phyloP scores from a whole-genome alignment of 306 rosid genomes.

The Parietaria judaica region DNA sequence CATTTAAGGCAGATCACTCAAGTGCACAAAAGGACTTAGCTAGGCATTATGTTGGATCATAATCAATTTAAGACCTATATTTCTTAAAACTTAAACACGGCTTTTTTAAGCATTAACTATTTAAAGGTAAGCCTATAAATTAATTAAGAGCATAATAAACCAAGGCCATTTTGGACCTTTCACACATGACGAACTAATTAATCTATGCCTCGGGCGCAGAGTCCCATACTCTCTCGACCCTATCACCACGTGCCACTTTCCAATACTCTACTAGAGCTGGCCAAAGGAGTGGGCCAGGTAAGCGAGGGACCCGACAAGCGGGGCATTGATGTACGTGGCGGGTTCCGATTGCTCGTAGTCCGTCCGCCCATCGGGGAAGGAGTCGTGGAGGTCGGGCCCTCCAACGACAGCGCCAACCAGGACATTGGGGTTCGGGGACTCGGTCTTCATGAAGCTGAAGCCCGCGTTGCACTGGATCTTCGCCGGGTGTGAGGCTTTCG shows the following conservation, averaged over 20 bases:
- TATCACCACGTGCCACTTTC: constrained; percentile 31
- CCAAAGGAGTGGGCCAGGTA: constrained; percentile 64
- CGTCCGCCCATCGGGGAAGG: constrained; percentile 63
- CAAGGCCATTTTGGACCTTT: constrained; percentile 15
- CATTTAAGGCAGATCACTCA: too few relatives aligned
- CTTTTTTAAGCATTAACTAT: background rate
- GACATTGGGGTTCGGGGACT: constrained; percentile 64
- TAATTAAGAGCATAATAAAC: background rate
- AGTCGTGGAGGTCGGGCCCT: constrained; percentile 69
- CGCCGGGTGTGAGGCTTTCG: constrained; percentile 44
- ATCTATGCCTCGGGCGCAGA: constrained; percentile 16
- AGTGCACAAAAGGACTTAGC: too few relatives aligned
- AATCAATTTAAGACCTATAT: background rate
- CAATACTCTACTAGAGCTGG: constrained; percentile 25
- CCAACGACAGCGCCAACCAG: constrained; percentile 69
- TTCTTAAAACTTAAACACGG: background rate
- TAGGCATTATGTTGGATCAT: too few relatives aligned
- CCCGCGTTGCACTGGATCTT: constrained; percentile 81
- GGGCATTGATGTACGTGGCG: constrained; percentile 83
- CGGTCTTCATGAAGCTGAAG: constrained; percentile 50
- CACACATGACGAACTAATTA: background rate
- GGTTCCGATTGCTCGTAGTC: constrained; percentile 87
- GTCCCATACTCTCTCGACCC: constrained; percentile 17
- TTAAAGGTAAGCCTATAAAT: background rate
- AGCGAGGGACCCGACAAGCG: constrained; percentile 63